These are phyloP conservation scores for Podila horticola DNA, from an alignment of 192 early-diverging fungal genomes.

Conservation along the genomic window DNA sequence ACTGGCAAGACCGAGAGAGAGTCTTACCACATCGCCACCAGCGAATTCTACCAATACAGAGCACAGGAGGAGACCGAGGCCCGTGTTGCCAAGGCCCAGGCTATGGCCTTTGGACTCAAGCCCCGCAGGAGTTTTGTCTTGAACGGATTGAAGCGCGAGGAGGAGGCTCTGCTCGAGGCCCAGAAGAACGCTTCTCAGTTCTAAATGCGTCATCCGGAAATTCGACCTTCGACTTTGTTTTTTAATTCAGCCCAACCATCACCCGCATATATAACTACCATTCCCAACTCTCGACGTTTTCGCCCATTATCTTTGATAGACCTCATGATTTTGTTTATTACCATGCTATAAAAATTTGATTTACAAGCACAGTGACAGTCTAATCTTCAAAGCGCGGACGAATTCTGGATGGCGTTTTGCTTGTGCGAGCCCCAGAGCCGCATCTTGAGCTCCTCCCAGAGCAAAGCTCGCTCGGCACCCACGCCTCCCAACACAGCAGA, in stretches of 20 bases:
- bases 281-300: no score
- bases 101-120: conserved; percentile 52
- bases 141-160: conserved; percentile 51
- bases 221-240: neutral
- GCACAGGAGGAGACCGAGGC: conserved; percentile 80
- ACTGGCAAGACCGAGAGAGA: conserved; percentile 72
- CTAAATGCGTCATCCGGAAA: conserved; percentile 9
- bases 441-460: conserved; percentile 70
- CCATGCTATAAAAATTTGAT: no score
- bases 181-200: conserved; percentile 31
- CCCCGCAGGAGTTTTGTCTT: conserved; percentile 48
- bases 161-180: conserved; percentile 33
- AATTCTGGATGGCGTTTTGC: neutral
- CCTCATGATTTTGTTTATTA: no score
- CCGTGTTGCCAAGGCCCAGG: conserved; percentile 70
- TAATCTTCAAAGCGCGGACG: no score
- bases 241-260: neutral
- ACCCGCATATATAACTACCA: no score
- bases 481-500: conserved; percentile 77
- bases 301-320: no score
- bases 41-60: conserved; percentile 84
- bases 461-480: conserved; percentile 60
- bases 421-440: conserved; percentile 23
- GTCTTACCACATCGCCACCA: conserved; percentile 82
- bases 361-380: no score